Evolutionary conservation across 306 rosid genomes (phyloP).

Genomic region (Corylus americana): DNA sequence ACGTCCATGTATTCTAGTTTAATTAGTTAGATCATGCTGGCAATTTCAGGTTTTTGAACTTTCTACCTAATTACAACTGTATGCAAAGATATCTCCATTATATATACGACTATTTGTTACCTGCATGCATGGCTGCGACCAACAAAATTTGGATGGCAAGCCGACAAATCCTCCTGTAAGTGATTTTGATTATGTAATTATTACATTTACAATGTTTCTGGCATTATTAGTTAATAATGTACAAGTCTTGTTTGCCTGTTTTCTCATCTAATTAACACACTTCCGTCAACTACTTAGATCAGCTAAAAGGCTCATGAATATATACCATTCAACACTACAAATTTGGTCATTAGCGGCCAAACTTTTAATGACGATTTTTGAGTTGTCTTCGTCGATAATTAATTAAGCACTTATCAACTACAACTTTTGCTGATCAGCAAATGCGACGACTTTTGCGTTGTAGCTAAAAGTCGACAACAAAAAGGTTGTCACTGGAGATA

Average conservation of each 20-base stretch:
- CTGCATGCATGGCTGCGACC: neutral
- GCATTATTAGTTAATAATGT: neutral
- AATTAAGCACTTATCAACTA: no score
- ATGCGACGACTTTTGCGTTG: no score
- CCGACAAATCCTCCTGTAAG: neutral
- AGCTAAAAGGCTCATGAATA: neutral
- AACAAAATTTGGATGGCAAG: neutral
- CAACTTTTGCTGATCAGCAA: no score
- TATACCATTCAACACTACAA: no score
- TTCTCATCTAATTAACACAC: neutral
- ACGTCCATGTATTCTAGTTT: neutral
- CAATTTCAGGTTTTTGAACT: neutral
- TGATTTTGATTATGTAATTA: neutral
- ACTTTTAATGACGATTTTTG: no score
- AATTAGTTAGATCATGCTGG: neutral
- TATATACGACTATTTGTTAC: neutral
- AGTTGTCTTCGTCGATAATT: no score
- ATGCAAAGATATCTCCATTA: no score
- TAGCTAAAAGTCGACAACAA: no score
- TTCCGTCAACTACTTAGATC: neutral
- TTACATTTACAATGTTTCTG: neutral
- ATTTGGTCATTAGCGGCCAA: no score
- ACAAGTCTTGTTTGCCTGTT: neutral
- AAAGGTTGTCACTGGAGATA: no score
- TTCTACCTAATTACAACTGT: no score